Base-by-base conservation (phyloP, 2,329 filamentous ascomycete genomes). In the Purpureocillium takamizusanense region DNA sequence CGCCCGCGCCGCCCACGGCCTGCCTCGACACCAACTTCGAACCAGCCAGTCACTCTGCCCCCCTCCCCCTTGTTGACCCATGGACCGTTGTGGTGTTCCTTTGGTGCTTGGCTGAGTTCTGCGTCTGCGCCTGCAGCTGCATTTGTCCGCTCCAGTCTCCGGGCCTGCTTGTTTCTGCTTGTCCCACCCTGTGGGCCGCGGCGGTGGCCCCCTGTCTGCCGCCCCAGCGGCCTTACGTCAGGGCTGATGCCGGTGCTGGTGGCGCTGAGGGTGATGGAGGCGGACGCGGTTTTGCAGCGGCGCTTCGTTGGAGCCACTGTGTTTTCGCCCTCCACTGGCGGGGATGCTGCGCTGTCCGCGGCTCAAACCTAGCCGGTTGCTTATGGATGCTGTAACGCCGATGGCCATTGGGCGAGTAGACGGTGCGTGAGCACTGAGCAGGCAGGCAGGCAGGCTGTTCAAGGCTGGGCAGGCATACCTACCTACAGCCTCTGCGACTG, bases 201-300 rank as follows among this genome's bases (percentile, higher is more conserved):
- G 16, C 35, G 12, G 29, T 27, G 35, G 35, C 35, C 29, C 37
- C 35, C 29, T 27, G 31, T 40, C 32, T 18, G 17, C 32, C 33
- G 21, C n/a, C 27, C 32, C 34, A 21, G 33, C 36, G 28, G 25
- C 31, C 35, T 38, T 44, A 44, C 42, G 42, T 42, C 42, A 44
- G 37, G 35, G 37, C 30, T 37, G 35, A 33, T 18, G 15, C 35
- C 27, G 9, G 31, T 36, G 23, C 28, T 36, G 25, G 25, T 28
- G 30, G n/a, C 36, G 31, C 34, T 35, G 34, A 21, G n/a, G 16
- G n/a, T 6, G 11, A 14, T 30, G 11, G 13, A 30, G 28, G 11
- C 28, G 28, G 28, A 14, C 13, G 28, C 12, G 28, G n/a, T 12
- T 7, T n/a, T 13, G 12, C 11, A 12, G 28, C n/a, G 11, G n/a